These are phyloP conservation scores for Leccinum arenicola DNA, from an alignment of 768 basidiomycete species.

Conservation along the genomic window DNA sequence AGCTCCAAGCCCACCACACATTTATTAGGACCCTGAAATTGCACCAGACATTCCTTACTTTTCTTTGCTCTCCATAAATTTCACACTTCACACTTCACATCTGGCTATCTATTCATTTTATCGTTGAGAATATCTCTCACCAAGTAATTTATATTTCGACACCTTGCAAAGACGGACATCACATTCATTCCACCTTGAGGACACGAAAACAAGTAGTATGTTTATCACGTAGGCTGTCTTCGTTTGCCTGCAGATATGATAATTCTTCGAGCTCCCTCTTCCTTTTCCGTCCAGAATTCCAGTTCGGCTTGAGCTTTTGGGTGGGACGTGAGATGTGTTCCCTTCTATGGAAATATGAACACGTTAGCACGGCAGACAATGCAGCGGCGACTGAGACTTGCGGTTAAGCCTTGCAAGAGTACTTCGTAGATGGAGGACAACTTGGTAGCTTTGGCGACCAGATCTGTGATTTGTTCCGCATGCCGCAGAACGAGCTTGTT, in stretches of 20 bases:
- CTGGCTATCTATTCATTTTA: slow-evolving; percentile 12
- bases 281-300: slow-evolving; percentile 81
- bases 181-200: slow-evolving; percentile 8
- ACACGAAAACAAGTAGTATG: slow-evolving; percentile 13
- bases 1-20: slow-evolving; percentile 17
- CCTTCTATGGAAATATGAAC: slow-evolving; percentile 42
- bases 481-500: slow-evolving; percentile 73
- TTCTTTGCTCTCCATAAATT: slow-evolving; percentile 1
- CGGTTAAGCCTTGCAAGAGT: slow-evolving; percentile 73
- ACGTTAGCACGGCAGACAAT: background rate
- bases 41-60: slow-evolving; percentile 8
- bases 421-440: slow-evolving; percentile 72
- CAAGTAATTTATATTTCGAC: slow-evolving; percentile 21
- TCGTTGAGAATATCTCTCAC: slow-evolving; percentile 9
- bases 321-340: slow-evolving; percentile 69
- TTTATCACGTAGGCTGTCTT: slow-evolving; percentile 22
- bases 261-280: slow-evolving; percentile 72
- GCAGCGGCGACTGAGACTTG: slow-evolving; percentile 37
- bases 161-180: slow-evolving; percentile 16
- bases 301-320: slow-evolving; percentile 85
- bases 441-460: slow-evolving; percentile 60
- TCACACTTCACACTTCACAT: background rate
- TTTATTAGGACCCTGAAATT: slow-evolving; percentile 16
- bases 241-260: slow-evolving; percentile 42
- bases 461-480: slow-evolving; percentile 62